Conservation (phyloP, 2,329 filamentous ascomycete species). For the Fusarium floridanum region DNA sequence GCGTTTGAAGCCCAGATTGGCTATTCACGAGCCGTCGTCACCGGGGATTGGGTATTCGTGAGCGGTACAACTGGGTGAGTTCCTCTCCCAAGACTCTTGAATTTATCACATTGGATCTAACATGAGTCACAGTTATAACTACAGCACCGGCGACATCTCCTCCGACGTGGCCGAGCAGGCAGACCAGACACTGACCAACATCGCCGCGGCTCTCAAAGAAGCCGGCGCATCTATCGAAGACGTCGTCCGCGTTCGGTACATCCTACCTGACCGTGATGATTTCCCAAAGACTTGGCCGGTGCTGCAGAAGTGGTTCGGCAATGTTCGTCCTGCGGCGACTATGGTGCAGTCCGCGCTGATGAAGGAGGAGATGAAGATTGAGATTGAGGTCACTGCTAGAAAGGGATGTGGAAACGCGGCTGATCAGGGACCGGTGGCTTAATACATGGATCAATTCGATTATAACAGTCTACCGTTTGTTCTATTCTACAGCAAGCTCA, state of each 20-base stretch:
- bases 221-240: conserved; percentile 60
- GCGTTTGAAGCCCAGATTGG: conserved; percentile 66
- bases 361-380: conserved; percentile 62
- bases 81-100: background rate
- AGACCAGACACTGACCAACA: conserved; percentile 63
- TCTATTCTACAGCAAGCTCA: background rate
- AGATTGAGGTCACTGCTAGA: conserved; percentile 59
- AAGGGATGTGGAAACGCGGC: conserved; percentile 41
- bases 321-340: conserved; percentile 65
- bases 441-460: background rate
- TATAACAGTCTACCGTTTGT: background rate
- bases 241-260: conserved; percentile 66
- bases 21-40: conserved; percentile 67
- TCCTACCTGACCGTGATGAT: conserved; percentile 61
- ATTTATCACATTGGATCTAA: background rate
- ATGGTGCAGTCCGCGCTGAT: conserved; percentile 66
- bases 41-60: conserved; percentile 65
- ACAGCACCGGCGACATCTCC: conserved; percentile 61
- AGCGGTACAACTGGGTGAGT: conserved; percentile 67
- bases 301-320: conserved; percentile 62
- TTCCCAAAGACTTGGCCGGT: conserved; percentile 65
- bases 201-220: conserved; percentile 58
- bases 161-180: conserved; percentile 61
- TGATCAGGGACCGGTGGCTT: background rate
- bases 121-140: conserved; percentile 60